Evolutionary conservation across 2,329 filamentous ascomycete genomes (phyloP), one percentile per base, ranked within the genome.

Genomic region (Xylaria arbuscula): DNA sequence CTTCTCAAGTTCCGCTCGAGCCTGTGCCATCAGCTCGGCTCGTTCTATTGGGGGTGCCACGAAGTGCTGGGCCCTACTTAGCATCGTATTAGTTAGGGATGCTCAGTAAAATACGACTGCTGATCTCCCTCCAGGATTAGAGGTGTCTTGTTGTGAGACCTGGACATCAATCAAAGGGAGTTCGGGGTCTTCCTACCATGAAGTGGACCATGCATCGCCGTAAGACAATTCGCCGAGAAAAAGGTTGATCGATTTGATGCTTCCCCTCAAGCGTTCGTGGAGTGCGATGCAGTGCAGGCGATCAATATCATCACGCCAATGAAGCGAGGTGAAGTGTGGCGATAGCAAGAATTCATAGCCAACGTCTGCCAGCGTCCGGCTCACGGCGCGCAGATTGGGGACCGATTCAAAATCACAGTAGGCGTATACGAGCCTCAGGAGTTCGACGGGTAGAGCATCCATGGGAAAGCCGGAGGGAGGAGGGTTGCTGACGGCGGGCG

Each of bases 281-380:
- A 76, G 74, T 17, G 84, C 81, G 64, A 87, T 83, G 57, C 76
- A 77, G 64, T 82, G 78, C 22, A 87, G 78, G 17, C 83, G 80
- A 53, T 78, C 76, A 50, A 83, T 79, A 70, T 86, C 84, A 72
- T 83, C 78, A 61, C 81, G 80, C 80, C 83, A 85, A 59, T 80
- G 80, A 54, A 84, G 75, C 19, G 80, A 79, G 28, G 76, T 78
- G 73, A 87, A 85, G 62, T 76, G 70, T 2, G 80, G 72, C n/a
- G 77, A 73, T 32, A 85, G 71, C 66, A 85, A 75, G 66, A 80
- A 83, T 28, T 83, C 80, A 68, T 81, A 81, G 62, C 83, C 83
- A 2, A 83, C 75, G 36, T 80, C 78, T 47, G 83, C 82, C 45
- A 82, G 74, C 32, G 75, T 77, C 15, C 73, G 76, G 45, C 78